phyloP scores from a whole-genome alignment of 805 yeast species.

The Zygosaccharomyces gambellarensis region DNA sequence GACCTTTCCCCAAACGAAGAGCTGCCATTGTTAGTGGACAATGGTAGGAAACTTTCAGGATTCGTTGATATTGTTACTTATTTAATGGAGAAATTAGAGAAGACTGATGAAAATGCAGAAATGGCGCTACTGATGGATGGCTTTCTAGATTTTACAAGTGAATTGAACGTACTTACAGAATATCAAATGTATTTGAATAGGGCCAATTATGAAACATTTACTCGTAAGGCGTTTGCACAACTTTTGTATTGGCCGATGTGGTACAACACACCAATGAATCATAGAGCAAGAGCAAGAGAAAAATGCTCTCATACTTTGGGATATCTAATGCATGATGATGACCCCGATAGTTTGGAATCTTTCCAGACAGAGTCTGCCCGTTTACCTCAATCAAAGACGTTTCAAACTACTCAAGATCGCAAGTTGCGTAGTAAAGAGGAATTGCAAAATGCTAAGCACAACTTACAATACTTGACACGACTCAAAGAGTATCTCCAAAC shows the following conservation, averaged over 20 bases:
- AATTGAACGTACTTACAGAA: slow-evolving; percentile 45
- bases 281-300: slow-evolving; percentile 16
- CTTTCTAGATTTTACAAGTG: slow-evolving; percentile 39
- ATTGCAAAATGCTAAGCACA: slow-evolving; percentile 21
- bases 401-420: slow-evolving; percentile 24
- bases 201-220: slow-evolving; percentile 54
- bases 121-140: slow-evolving; percentile 42
- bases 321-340: slow-evolving; percentile 20
- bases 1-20: slow-evolving; percentile 45
- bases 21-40: slow-evolving; percentile 45
- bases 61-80: slow-evolving; percentile 38
- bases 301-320: slow-evolving; percentile 21
- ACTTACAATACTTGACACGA: slow-evolving; percentile 18
- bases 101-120: slow-evolving; percentile 16
- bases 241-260: slow-evolving; percentile 70
- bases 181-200: slow-evolving; percentile 55
- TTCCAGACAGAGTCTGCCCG: slow-evolving; percentile 13
- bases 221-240: slow-evolving; percentile 49
- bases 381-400: slow-evolving; percentile 30
- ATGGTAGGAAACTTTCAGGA: slow-evolving; percentile 36
- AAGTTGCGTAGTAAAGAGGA: slow-evolving; percentile 18
- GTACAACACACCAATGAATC: slow-evolving; percentile 53
- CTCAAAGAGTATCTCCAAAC: slow-evolving; percentile 17
- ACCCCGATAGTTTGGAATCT: slow-evolving; percentile 10
- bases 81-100: slow-evolving; percentile 17